phyloP scores from a whole-genome alignment of 805 yeast species.

The Wickerhamomyces canadensis region DNA sequence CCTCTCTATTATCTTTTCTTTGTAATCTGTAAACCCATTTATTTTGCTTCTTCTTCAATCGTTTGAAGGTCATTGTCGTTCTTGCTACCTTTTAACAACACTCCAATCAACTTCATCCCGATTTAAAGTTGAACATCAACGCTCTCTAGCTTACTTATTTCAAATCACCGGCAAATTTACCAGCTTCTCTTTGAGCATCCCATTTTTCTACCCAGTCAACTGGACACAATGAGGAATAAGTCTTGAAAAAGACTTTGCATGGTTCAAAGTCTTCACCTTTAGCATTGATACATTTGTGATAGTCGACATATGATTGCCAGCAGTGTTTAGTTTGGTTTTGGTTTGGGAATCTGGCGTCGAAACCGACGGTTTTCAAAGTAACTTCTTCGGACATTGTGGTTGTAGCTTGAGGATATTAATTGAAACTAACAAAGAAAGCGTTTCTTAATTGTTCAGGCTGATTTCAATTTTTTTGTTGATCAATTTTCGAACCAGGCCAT shows the following conservation, averaged over 20 bases:
- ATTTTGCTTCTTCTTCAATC: too few relatives aligned
- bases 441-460: too few relatives aligned
- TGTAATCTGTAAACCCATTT: too few relatives aligned
- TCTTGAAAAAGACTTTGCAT: conserved; percentile 89
- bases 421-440: too few relatives aligned
- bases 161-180: conserved; percentile 49
- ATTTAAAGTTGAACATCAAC: too few relatives aligned
- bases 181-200: conserved; percentile 77
- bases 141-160: conserved; percentile 18
- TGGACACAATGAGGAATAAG: conserved; percentile 84
- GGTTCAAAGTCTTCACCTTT: conserved; percentile 99
- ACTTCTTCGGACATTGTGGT: conserved; percentile 26
- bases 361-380: conserved; percentile 60
- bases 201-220: conserved; percentile 79
- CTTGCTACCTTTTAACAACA: too few relatives aligned
- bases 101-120: too few relatives aligned
- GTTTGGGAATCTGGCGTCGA: conserved; percentile 94
- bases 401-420: too few relatives aligned
- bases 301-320: conserved; percentile 96
- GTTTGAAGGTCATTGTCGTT: too few relatives aligned
- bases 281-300: conserved; percentile 93
- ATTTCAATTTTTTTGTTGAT: too few relatives aligned
- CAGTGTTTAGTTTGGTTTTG: conserved; percentile 98
- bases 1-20: too few relatives aligned
- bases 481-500: too few relatives aligned